Evolutionary conservation across 2,329 filamentous ascomycete genomes (phyloP).

Genomic region (Aureobasidium sp.): DNA sequence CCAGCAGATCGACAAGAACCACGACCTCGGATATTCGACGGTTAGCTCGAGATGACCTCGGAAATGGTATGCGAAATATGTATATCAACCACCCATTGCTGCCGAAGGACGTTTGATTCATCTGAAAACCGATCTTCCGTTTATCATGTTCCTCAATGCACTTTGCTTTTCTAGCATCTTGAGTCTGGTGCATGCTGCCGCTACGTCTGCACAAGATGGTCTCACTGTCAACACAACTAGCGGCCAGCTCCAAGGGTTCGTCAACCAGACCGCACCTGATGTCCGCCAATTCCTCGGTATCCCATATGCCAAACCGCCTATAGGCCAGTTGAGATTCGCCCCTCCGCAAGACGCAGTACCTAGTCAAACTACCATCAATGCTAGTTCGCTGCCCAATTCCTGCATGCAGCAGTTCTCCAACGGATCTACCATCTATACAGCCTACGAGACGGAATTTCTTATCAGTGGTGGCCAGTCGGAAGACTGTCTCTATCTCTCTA

Average conservation of each 20-base stretch:
- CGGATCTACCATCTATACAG: conserved; percentile 11
- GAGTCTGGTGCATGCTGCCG: no score
- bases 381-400: conserved; percentile 11
- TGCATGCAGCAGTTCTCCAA: conserved; percentile 15
- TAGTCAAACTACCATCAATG: conserved; percentile 1
- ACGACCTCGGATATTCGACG: no score
- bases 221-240: conserved; percentile 25
- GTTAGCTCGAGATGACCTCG: no score
- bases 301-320: conserved; percentile 28
- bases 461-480: conserved; percentile 20
- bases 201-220: no score
- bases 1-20: no score
- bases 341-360: neutral
- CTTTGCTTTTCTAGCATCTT: no score
- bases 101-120: no score
- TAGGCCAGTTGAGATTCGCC: neutral
- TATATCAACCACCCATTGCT: no score
- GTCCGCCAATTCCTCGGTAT: conserved; percentile 41
- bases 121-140: no score
- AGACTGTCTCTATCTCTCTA: conserved; percentile 36
- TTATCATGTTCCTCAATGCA: no score
- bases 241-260: conserved; percentile 32
- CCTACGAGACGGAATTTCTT: conserved; percentile 11
- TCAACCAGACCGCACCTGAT: conserved; percentile 29
- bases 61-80: no score